Conservation (phyloP, 352 stramenopile species). For the Pilasporangium apinafurcum region DNA sequence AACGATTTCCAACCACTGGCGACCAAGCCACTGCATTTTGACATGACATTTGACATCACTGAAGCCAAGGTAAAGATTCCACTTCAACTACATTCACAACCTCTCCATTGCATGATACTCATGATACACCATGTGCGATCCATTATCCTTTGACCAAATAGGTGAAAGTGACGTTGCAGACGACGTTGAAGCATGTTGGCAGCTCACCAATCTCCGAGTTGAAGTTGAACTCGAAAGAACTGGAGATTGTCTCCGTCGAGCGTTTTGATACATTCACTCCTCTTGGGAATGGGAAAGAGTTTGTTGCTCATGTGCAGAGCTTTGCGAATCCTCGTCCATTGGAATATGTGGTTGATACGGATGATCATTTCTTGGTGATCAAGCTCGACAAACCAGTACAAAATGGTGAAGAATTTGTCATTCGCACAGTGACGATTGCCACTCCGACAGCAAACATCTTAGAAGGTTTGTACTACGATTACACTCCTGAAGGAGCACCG, state of each 20-base stretch:
- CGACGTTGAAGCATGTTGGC: conserved; percentile 50
- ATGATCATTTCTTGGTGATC: conserved; percentile 68
- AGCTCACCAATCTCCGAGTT: conserved; percentile 32
- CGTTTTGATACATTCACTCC: conserved; percentile 37
- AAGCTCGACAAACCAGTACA: conserved; percentile 47
- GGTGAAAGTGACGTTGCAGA: conserved; percentile 72
- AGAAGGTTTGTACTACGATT: conserved; percentile 75
- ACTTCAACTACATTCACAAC: too few species aligned
- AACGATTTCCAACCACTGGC: conserved; percentile 54
- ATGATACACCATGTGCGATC: too few species aligned
- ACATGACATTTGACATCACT: conserved; percentile 79
- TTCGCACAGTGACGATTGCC: conserved; percentile 57
- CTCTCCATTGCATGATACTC: too few species aligned
- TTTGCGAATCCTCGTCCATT: conserved; percentile 34
- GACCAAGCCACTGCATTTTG: conserved; percentile 69
- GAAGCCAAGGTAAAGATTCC: conserved; percentile 43
- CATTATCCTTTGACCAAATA: too few species aligned
- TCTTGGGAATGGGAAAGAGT: conserved; percentile 30
- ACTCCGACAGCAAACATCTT: conserved; percentile 74
- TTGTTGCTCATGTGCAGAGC: conserved; percentile 54
- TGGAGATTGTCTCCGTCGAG: conserved; percentile 57
- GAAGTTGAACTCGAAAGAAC: conserved; percentile 72
- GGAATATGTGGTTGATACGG: conserved; percentile 45
- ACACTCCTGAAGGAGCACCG: conserved; percentile 52
- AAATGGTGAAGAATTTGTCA: conserved; percentile 56